Percentiles rank a stretch among this genome's conserved stretches.
phyloP scores from a whole-genome alignment of 352 stramenopile genomes.

The Saprolegnia parasitica region DNA sequence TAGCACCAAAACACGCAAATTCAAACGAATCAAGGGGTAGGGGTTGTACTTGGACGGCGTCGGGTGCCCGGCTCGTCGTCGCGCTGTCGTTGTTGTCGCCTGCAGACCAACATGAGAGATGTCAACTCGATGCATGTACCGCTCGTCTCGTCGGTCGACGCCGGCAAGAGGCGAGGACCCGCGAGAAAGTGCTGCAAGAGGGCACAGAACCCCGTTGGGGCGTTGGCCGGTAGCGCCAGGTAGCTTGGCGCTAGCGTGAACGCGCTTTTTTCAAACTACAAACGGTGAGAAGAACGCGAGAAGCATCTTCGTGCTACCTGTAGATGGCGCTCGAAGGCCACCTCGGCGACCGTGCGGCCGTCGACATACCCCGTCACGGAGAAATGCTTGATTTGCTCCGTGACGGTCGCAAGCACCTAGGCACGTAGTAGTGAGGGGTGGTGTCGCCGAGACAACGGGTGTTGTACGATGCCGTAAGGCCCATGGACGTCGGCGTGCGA shows the following conservation, averaged over 20 bases:
- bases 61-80: neutral
- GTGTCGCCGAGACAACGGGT: neutral
- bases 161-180: slow-evolving; percentile 54
- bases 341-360: slow-evolving; percentile 65
- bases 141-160: neutral
- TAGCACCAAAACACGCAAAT: slow-evolving; percentile 35
- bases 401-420: slow-evolving; percentile 72
- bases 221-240: slow-evolving; percentile 34
- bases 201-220: slow-evolving; percentile 49
- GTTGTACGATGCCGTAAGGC: slow-evolving; percentile 83
- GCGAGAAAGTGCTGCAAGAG: slow-evolving; percentile 47
- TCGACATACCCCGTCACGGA: slow-evolving; percentile 86
- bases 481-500: slow-evolving; percentile 84
- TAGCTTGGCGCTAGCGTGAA: slow-evolving; percentile 53
- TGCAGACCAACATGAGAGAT: neutral
- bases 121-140: neutral
- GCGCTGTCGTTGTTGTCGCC: neutral
- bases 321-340: slow-evolving; percentile 58
- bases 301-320: slow-evolving; percentile 15
- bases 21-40: neutral
- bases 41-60: neutral
- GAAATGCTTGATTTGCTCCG: slow-evolving; percentile 93
- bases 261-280: slow-evolving; percentile 28
- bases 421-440: neutral
- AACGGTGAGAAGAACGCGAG: slow-evolving; percentile 5